Percentiles rank a stretch among this genome's conserved stretches.
Conservation (phyloP, 768 basidiomycete genomes). For the Wakefieldia striispora region DNA sequence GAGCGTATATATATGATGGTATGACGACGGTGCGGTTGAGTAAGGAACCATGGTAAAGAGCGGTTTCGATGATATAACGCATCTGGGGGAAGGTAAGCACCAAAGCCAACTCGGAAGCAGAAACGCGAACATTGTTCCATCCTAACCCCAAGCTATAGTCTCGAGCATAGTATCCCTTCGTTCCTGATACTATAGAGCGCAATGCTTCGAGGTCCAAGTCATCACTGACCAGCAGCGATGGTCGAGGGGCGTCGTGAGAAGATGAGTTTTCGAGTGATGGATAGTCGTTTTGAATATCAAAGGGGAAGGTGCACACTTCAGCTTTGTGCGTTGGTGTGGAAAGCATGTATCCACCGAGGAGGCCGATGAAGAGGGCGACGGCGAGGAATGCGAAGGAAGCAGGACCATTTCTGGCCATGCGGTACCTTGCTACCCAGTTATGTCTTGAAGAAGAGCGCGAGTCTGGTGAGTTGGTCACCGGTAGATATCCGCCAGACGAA, state of each 20-base stretch:
- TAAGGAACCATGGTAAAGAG: conserved; percentile 41
- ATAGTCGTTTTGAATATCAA: conserved; percentile 4
- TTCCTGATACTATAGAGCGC: conserved; percentile 33
- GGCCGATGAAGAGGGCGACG: conserved; percentile 20
- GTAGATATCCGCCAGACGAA: conserved; percentile 19
- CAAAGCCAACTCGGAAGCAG: neutral
- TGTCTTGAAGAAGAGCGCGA: conserved; percentile 1
- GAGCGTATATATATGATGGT: conserved; percentile 46
- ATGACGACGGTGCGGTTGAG: conserved; percentile 44
- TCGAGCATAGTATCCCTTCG: conserved; percentile 43
- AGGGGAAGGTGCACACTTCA: conserved; percentile 21
- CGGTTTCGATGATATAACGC: conserved; percentile 48
- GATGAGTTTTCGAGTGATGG: neutral
- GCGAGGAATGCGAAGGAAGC: conserved; percentile 16
- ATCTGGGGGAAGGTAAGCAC: conserved; percentile 29
- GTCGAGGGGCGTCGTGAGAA: neutral
- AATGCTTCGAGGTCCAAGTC: conserved; percentile 33
- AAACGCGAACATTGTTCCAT: conserved; percentile 44
- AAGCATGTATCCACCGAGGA: conserved; percentile 27
- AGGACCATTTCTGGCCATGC: conserved; percentile 16
- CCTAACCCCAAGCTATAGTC: conserved; percentile 45
- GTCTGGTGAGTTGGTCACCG: conserved; percentile 14
- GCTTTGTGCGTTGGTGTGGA: conserved; percentile 11
- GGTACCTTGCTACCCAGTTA: conserved; percentile 10
- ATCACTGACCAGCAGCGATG: conserved; percentile 16